Evolutionary conservation across 2,329 filamentous ascomycete genomes (phyloP).

Genomic region (Fusarium pseudoanthophilum): DNA sequence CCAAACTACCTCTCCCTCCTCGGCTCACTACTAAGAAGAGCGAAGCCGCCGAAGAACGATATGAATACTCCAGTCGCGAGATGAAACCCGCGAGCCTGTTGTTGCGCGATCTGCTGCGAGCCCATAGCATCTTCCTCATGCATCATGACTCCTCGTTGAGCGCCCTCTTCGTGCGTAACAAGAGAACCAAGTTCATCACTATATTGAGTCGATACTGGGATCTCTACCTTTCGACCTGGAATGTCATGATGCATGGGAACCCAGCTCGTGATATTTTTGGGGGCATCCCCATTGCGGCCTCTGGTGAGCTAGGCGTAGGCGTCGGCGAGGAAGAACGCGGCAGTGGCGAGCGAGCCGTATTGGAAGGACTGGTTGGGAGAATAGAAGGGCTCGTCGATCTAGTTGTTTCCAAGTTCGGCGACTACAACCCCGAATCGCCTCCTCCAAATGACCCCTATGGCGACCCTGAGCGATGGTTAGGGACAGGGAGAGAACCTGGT

Average conservation of each 20-base stretch:
- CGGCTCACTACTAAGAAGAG: conserved; percentile 56
- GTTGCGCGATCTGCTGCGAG: conserved; percentile 81
- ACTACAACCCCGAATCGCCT: conserved; percentile 47
- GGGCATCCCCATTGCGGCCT: conserved; percentile 87
- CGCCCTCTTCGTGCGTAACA: conserved; percentile 72
- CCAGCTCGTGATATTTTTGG: conserved; percentile 82
- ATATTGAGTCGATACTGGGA: conserved; percentile 86
- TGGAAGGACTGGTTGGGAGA: conserved; percentile 85
- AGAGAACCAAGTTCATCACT: conserved; percentile 75
- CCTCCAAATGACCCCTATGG: conserved; percentile 39
- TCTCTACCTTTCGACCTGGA: conserved; percentile 77
- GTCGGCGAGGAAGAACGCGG: conserved; percentile 96
- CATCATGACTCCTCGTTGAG: conserved; percentile 84
- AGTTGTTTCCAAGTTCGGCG: conserved; percentile 85
- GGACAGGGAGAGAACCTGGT: conserved; percentile 72
- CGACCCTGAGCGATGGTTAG: conserved; percentile 70
- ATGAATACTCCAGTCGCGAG: conserved; percentile 90
- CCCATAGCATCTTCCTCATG: conserved; percentile 85
- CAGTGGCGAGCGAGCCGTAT: conserved; percentile 90
- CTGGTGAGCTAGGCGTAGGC: conserved; percentile 90
- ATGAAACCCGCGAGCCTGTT: conserved; percentile 84
- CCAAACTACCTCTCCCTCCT: conserved; percentile 72
- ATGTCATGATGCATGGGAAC: conserved; percentile 89
- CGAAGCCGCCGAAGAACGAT: conserved; percentile 55
- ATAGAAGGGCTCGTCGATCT: conserved; percentile 89